A percentile compares a stretch with the other conserved stretches of the same genome.
Evolutionary conservation across 176 grass and related monocot species (phyloP).

Genomic region (Raddia distichophylla): DNA sequence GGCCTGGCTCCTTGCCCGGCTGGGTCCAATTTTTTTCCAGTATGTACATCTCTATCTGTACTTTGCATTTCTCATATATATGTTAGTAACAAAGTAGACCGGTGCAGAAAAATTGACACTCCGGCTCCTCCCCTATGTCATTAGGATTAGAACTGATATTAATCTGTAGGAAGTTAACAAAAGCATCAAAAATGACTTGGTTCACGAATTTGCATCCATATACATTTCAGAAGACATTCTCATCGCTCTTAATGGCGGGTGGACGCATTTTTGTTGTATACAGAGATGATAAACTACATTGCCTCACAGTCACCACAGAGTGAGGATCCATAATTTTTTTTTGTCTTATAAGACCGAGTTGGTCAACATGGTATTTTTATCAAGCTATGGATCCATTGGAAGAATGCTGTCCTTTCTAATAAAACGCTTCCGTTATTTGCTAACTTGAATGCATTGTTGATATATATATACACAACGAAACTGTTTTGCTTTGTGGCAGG

Average conservation of each 20-base stretch:
- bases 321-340: background rate
- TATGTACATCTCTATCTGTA: too few species aligned
- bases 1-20: too few species aligned
- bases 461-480: background rate
- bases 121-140: too few species aligned
- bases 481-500: background rate
- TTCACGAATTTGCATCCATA: slow-evolving; percentile 54
- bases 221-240: slow-evolving; percentile 77
- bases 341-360: background rate
- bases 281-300: slow-evolving; percentile 80
- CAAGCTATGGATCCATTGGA: background rate
- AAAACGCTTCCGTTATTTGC: background rate
- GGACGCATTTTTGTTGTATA: slow-evolving; percentile 88
- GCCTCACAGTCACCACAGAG: slow-evolving; percentile 46
- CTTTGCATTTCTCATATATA: too few species aligned
- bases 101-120: too few species aligned
- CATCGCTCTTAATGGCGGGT: slow-evolving; percentile 81
- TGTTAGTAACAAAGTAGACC: too few species aligned
- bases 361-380: background rate
- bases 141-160: slow-evolving; percentile 58
- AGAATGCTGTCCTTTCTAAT: background rate
- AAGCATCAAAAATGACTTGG: slow-evolving; percentile 17
- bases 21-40: too few species aligned
- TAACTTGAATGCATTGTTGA: background rate
- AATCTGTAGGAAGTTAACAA: slow-evolving; percentile 32